These are phyloP conservation scores for Apocynum venetum DNA, from an alignment of 257 asterid genomes.

Conservation along the genomic window DNA sequence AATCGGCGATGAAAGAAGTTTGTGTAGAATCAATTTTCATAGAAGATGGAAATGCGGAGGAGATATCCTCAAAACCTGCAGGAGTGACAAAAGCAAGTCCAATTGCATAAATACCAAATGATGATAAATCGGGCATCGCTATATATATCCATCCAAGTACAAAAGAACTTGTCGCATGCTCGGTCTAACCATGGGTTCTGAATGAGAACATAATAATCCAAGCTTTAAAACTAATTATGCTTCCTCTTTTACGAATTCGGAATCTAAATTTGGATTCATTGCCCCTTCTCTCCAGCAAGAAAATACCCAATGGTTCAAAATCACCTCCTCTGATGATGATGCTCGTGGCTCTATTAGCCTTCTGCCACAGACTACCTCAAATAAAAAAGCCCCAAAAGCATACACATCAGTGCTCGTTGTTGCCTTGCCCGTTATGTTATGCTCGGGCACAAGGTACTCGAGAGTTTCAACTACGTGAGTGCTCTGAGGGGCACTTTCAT, in stretches of 20 bases:
- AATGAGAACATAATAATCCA: conserved; percentile 44
- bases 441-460: conserved; percentile 24
- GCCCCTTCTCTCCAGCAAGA: conserved; percentile 41
- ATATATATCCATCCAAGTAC: conserved; percentile 33
- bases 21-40: neutral
- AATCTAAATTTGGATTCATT: conserved; percentile 40
- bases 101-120: conserved; percentile 2
- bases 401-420: conserved; percentile 19
- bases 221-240: conserved; percentile 46
- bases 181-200: conserved; percentile 37
- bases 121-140: conserved; percentile 13
- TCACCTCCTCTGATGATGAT: conserved; percentile 32
- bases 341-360: conserved; percentile 47
- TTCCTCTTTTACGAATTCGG: conserved; percentile 25
- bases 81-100: neutral
- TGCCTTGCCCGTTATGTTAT: conserved; percentile 14
- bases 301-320: conserved; percentile 49
- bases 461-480: conserved; percentile 20
- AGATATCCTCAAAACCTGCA: conserved; percentile 4
- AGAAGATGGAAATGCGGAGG: neutral
- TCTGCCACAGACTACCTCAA: conserved; percentile 45
- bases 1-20: conserved; percentile 3
- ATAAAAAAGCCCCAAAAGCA: conserved; percentile 26
- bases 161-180: conserved; percentile 50
- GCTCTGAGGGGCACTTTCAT: conserved; percentile 16